phyloP scores from a whole-genome alignment of 2,329 filamentous ascomycete species.

The Arachnopeziza araneosa region DNA sequence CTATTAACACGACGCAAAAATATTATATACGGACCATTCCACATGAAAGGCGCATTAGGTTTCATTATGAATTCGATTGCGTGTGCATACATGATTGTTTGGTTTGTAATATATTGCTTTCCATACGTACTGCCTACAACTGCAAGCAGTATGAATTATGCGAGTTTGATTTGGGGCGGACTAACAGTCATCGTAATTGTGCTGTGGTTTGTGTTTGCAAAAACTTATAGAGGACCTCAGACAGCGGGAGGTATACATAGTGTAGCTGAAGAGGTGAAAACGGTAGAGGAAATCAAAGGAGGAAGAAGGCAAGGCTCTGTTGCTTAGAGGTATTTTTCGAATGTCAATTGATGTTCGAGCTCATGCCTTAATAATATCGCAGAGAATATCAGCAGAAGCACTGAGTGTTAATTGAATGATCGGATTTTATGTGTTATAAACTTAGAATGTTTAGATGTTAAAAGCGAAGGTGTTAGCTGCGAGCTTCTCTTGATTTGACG shows the following conservation, averaged over 20 bases:
- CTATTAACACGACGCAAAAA: conserved; percentile 38
- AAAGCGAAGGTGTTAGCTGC: no score
- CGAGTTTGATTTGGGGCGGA: conserved; percentile 39
- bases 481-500: no score
- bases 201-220: conserved; percentile 34
- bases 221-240: background rate
- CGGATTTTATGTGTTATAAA: no score
- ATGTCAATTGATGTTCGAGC: background rate
- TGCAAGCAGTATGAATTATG: conserved; percentile 48
- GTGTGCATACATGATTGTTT: conserved; percentile 51
- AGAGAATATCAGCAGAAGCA: no score
- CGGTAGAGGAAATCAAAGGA: background rate
- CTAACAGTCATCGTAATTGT: conserved; percentile 34
- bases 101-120: conserved; percentile 59
- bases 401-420: no score
- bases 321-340: background rate
- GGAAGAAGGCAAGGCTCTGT: background rate
- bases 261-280: background rate
- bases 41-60: conserved; percentile 42
- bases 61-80: conserved; percentile 46
- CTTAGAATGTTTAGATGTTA: no score
- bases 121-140: conserved; percentile 41
- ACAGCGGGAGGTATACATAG: background rate
- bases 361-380: no score
- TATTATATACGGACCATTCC: conserved; percentile 52